Evolutionary conservation across 1,139 yeast genomes (phyloP).

Genomic region (Diutina neorugosa): DNA sequence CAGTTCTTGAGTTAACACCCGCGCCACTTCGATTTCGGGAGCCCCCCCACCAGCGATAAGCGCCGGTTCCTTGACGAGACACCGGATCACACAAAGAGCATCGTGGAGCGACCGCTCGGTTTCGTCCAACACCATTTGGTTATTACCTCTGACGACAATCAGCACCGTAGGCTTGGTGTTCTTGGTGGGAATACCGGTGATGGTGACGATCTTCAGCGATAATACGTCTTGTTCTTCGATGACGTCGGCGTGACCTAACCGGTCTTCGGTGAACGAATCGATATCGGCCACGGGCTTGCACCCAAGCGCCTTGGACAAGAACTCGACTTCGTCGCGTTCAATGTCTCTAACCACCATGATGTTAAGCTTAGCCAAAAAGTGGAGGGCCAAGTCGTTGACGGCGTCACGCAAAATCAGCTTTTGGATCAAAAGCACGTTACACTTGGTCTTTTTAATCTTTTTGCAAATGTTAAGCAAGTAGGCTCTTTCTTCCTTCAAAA

Average conservation of each 20-base stretch:
- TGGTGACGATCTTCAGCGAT: slow-evolving; percentile 84
- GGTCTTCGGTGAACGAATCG: slow-evolving; percentile 84
- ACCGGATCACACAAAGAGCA: slow-evolving; percentile 92
- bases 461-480: slow-evolving; percentile 89
- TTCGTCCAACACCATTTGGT: slow-evolving; percentile 79
- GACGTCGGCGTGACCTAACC: slow-evolving; percentile 83
- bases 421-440: slow-evolving; percentile 88
- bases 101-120: slow-evolving; percentile 95
- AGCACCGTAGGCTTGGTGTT: slow-evolving; percentile 68
- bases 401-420: slow-evolving; percentile 95
- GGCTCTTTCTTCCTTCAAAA: slow-evolving; percentile 93
- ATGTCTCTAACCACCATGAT: slow-evolving; percentile 92
- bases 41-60: slow-evolving; percentile 99
- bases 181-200: slow-evolving; percentile 67
- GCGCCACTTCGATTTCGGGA: slow-evolving; percentile 90
- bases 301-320: slow-evolving; percentile 80
- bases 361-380: slow-evolving; percentile 82
- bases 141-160: slow-evolving; percentile 91
- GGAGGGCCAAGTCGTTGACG: slow-evolving; percentile 90
- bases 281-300: slow-evolving; percentile 95
- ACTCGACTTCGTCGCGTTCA: slow-evolving; percentile 94
- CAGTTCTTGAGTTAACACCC: slow-evolving; percentile 69
- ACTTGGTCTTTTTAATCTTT: slow-evolving; percentile 90
- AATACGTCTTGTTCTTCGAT: slow-evolving; percentile 88
- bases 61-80: slow-evolving; percentile 88